These are phyloP conservation scores for Peniophora sp. DNA, from an alignment of 1,284 basidiomycete genomes.

Conservation along the genomic window DNA sequence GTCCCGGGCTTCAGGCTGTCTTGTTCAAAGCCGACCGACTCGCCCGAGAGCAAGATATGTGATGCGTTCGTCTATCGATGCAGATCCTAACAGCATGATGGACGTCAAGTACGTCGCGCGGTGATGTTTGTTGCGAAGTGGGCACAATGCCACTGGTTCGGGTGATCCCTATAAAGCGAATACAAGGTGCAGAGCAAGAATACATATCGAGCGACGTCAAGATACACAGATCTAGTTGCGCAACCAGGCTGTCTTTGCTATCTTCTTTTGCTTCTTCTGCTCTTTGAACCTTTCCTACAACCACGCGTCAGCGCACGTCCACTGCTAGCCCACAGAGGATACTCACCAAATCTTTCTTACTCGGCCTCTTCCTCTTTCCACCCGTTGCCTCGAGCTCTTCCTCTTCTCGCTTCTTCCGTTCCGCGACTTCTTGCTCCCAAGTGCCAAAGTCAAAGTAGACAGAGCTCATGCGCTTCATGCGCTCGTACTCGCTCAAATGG, in stretches of 20 bases:
- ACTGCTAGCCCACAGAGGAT: not conserved
- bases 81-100: too few species aligned
- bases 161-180: too few species aligned
- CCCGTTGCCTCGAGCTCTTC: constrained; percentile 44
- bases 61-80: too few species aligned
- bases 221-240: constrained; percentile 44
- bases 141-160: too few species aligned
- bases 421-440: constrained; percentile 71
- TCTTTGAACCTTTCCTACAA: constrained; percentile 80
- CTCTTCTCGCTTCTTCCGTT: constrained; percentile 43
- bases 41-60: too few species aligned
- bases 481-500: constrained; percentile 77
- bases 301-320: constrained; percentile 8
- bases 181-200: too few species aligned
- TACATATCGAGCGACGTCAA: too few species aligned
- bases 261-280: constrained; percentile 78
- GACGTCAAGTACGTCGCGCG: too few species aligned
- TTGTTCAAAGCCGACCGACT: too few species aligned
- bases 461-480: constrained; percentile 79
- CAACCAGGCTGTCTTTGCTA: constrained; percentile 84
- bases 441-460: constrained; percentile 83
- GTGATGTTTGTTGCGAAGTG: too few species aligned
- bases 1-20: too few species aligned
- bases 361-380: constrained; percentile 62
- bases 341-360: constrained; percentile 84